Percentiles rank a stretch among this genome's conserved stretches.
Evolutionary conservation across 2,329 filamentous ascomycete genomes (phyloP).

Genomic region (Aspergillus transmontanensis): DNA sequence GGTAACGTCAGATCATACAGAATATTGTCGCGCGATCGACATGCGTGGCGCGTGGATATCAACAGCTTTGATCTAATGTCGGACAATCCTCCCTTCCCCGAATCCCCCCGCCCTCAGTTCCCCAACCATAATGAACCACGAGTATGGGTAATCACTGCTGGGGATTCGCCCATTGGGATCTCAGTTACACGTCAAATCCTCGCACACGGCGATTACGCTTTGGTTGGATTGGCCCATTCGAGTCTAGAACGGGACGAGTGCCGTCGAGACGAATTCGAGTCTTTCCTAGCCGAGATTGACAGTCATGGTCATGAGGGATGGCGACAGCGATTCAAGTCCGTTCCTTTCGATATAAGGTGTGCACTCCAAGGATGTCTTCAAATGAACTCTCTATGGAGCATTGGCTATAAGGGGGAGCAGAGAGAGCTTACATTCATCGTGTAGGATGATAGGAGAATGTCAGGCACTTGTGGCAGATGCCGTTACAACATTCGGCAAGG

Average conservation of each 20-base stretch:
- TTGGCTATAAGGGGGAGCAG: background rate
- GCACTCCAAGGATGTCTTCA: conserved; percentile 4
- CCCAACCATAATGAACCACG: conserved; percentile 69
- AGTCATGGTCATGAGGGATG: conserved; percentile 71
- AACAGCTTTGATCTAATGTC: conserved; percentile 33
- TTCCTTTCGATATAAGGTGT: conserved; percentile 61
- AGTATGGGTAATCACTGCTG: conserved; percentile 90
- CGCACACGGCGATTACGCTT: conserved; percentile 87
- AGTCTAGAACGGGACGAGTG: conserved; percentile 75
- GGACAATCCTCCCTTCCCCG: conserved; percentile 37
- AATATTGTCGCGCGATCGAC: conserved; percentile 29
- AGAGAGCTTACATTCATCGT: conserved; percentile 16
- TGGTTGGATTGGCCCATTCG: conserved; percentile 76
- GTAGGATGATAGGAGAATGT: conserved; percentile 67
- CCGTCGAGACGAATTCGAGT: conserved; percentile 76
- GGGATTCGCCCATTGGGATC: conserved; percentile 81
- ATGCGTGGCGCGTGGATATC: conserved; percentile 22
- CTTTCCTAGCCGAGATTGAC: conserved; percentile 66
- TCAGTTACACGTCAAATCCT: conserved; percentile 79
- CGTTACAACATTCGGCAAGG: conserved; percentile 77
- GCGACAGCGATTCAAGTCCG: conserved; percentile 72
- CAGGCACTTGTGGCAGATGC: conserved; percentile 86
- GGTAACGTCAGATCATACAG: background rate
- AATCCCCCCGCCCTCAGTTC: conserved; percentile 50
- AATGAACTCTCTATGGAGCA: background rate